These are phyloP conservation scores for Ustanciosporium gigantosporum DNA, from an alignment of 1,284 basidiomycete genomes.

Conservation along the genomic window DNA sequence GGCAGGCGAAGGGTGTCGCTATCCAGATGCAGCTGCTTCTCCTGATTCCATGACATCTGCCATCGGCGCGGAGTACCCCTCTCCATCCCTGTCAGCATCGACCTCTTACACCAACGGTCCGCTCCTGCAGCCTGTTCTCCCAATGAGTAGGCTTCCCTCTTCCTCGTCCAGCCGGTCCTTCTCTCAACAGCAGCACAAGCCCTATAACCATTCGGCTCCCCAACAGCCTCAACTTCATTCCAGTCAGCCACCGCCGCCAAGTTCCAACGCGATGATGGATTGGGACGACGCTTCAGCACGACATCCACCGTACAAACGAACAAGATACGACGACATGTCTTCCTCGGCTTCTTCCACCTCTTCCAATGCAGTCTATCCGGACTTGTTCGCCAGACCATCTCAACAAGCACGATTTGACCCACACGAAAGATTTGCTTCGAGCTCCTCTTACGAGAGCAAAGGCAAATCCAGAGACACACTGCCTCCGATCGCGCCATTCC, in stretches of 20 bases:
- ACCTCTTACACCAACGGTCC: constrained; percentile 5
- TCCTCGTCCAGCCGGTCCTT: neutral
- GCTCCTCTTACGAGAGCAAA: constrained; percentile 2
- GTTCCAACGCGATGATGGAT: no score
- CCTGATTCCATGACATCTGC: no score
- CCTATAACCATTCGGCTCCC: neutral
- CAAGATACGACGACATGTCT: constrained; percentile 18
- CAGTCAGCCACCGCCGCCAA: no score
- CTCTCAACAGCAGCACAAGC: constrained; percentile 14
- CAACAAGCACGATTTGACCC: constrained; percentile 2
- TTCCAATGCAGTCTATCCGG: constrained; percentile 6
- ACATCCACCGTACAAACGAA: constrained; percentile 33
- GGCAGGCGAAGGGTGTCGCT: constrained; percentile 29
- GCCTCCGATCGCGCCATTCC: constrained; percentile 16
- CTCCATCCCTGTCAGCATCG: constrained; percentile 14
- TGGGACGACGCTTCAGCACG: constrained; percentile 29
- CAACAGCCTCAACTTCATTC: no score
- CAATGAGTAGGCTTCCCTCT: neutral
- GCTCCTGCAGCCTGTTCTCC: neutral
- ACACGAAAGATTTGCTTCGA: constrained; percentile 25
- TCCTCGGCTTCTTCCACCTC: constrained; percentile 14
- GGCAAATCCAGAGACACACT: constrained; percentile 15
- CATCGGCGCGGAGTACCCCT: no score
- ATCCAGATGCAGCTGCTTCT: constrained; percentile 32
- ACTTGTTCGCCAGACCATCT: constrained; percentile 10